A percentile compares a stretch with the other conserved stretches of the same genome.
These are phyloP conservation scores for Trichoderma sp. DNA, from an alignment of 2,329 filamentous ascomycete species.

Conservation along the genomic window DNA sequence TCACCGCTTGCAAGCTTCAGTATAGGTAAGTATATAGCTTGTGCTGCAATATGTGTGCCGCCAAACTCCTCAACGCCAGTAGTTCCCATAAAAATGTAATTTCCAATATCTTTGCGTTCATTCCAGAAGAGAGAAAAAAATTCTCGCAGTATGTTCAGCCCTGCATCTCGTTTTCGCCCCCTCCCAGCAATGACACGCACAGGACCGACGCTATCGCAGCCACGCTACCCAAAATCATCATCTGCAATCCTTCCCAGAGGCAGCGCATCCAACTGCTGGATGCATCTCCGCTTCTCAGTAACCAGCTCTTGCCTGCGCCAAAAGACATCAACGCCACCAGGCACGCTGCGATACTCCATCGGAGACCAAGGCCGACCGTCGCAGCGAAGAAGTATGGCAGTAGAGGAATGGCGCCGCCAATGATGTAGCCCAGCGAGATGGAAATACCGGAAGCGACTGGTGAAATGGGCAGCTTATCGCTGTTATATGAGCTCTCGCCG, in stretches of 20 bases:
- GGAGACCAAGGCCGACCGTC: conserved; percentile 48
- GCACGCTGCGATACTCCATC: conserved; percentile 59
- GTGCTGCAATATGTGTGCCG: background rate
- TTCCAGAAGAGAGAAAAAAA: background rate
- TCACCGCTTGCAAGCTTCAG: background rate
- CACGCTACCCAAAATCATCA: conserved; percentile 42
- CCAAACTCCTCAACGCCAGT: background rate
- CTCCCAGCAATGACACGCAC: conserved; percentile 38
- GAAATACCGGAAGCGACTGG: conserved; percentile 59
- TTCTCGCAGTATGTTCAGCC: background rate
- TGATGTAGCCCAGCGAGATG: conserved; percentile 64
- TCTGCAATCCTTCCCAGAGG: conserved; percentile 40
- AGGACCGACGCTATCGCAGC: conserved; percentile 41
- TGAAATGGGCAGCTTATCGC: conserved; percentile 34
- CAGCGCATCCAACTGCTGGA: conserved; percentile 31
- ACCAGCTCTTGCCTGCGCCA: conserved; percentile 58
- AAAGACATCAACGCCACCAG: conserved; percentile 59
- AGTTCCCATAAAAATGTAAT: background rate
- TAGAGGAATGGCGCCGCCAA: conserved; percentile 65
- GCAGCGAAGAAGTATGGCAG: conserved; percentile 62
- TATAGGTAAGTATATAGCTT: background rate
- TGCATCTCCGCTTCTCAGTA: conserved; percentile 36
- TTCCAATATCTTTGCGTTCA: background rate
- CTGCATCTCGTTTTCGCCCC: background rate
- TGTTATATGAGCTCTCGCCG: conserved; percentile 22